These are phyloP conservation scores for Globisporangium orthogonon DNA, from an alignment of 352 stramenopile species.

Conservation along the genomic window DNA sequence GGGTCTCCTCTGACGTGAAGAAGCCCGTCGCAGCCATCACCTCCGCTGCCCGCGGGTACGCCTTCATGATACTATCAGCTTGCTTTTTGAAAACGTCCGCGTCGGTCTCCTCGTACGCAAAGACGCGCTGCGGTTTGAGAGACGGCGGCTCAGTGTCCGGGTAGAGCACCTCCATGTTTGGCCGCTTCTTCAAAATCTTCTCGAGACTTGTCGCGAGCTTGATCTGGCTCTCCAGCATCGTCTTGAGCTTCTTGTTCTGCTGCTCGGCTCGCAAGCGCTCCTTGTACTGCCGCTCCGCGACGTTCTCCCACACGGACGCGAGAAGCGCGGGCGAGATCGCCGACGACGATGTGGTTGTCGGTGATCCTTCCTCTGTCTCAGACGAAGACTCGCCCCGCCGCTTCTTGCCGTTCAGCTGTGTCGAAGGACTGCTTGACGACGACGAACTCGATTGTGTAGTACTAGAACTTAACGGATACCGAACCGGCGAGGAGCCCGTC, in stretches of 20 bases:
- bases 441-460: background rate
- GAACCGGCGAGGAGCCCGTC: constrained; percentile 1
- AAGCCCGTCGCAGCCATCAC: constrained; percentile 1
- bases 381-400: background rate
- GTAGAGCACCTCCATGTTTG: constrained; percentile 10
- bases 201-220: constrained; percentile 19
- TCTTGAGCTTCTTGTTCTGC: constrained; percentile 23
- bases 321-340: constrained; percentile 17
- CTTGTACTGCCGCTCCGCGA: constrained; percentile 19
- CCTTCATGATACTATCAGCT: background rate
- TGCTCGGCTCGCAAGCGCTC: constrained; percentile 18
- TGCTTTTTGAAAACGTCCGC: constrained; percentile 9
- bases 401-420: background rate
- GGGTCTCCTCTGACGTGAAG: background rate
- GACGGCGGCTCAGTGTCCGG: background rate
- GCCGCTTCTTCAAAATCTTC: constrained; percentile 16
- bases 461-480: background rate
- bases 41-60: constrained; percentile 4
- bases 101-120: constrained; percentile 7
- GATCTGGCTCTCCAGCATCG: constrained; percentile 23
- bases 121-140: constrained; percentile 1
- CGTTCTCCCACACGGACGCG: constrained; percentile 23
- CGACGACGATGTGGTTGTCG: constrained; percentile 4
- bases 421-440: background rate
- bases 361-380: constrained; percentile 2